These are phyloP conservation scores for Leucaena leucocephala DNA, from an alignment of 306 rosid genomes.

Conservation along the genomic window DNA sequence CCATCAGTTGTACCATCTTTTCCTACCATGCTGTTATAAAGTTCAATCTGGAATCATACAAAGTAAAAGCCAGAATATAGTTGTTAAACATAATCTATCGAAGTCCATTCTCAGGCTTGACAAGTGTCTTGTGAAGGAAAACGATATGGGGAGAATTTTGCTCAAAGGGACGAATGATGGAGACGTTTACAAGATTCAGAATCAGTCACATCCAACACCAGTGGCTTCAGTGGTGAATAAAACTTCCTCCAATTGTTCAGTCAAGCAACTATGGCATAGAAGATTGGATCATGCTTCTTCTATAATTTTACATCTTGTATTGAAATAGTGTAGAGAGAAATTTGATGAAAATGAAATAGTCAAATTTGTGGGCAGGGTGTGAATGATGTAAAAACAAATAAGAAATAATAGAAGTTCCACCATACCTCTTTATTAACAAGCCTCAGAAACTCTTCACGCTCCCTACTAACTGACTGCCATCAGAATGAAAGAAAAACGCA, in stretches of 20 bases:
- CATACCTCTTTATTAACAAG: slow-evolving; percentile 95
- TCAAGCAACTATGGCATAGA: too few species aligned
- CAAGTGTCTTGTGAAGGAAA: background rate
- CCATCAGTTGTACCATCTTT: slow-evolving; percentile 72
- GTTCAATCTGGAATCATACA: slow-evolving; percentile 70
- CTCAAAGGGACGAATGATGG: background rate
- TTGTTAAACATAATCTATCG: background rate
- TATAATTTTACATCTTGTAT: too few species aligned
- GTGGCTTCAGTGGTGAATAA: background rate
- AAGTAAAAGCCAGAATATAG: slow-evolving; percentile 14
- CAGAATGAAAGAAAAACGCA: slow-evolving; percentile 27
- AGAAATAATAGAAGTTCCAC: slow-evolving; percentile 22
- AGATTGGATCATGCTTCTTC: too few species aligned
- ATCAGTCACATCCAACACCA: background rate
- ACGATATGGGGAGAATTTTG: background rate
- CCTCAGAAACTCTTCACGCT: slow-evolving; percentile 90
- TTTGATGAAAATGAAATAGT: too few species aligned
- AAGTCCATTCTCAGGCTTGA: background rate
- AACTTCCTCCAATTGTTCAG: too few species aligned
- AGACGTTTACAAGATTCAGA: background rate
- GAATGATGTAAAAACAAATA: background rate
- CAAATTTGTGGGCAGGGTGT: too few species aligned
- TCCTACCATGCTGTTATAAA: slow-evolving; percentile 84
- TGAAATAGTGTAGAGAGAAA: too few species aligned
- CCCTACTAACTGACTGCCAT: slow-evolving; percentile 88